Conservation (phyloP, 2,329 filamentous ascomycete species). For the Trichothecium sympodiale region DNA sequence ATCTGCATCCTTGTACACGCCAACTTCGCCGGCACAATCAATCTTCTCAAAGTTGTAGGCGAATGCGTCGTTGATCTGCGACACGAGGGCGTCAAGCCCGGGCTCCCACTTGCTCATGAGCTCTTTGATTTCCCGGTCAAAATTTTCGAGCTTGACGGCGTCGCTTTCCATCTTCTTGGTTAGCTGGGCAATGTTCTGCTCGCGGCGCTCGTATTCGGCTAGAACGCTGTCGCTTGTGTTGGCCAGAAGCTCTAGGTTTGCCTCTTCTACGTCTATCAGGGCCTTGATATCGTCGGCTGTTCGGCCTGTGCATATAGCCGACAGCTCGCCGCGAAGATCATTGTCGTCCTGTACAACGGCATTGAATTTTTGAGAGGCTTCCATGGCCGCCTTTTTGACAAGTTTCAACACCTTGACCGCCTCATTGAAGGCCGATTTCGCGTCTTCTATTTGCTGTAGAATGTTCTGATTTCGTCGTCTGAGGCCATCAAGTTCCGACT, state of each 20-base stretch:
- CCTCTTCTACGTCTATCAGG: conserved; percentile 63
- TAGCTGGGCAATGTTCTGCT: conserved; percentile 57
- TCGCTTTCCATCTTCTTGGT: conserved; percentile 43
- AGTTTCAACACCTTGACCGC: conserved; percentile 18
- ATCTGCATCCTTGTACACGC: conserved; percentile 79
- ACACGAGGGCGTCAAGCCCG: conserved; percentile 63
- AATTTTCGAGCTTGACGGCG: conserved; percentile 40
- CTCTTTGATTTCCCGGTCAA: conserved; percentile 48
- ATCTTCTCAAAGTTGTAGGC: conserved; percentile 90
- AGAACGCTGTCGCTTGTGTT: conserved; percentile 67
- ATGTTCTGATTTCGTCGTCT: conserved; percentile 53
- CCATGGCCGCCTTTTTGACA: conserved; percentile 21
- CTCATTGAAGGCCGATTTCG: conserved; percentile 25
- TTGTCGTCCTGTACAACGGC: conserved; percentile 28
- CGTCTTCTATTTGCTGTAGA: conserved; percentile 36
- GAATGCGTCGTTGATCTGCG: conserved; percentile 81
- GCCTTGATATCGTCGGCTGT: conserved; percentile 54
- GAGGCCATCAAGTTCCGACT: conserved; percentile 68
- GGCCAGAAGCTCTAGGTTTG: conserved; percentile 70
- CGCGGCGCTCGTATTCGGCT: conserved; percentile 64
- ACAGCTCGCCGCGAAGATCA: conserved; percentile 27
- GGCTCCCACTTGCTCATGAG: conserved; percentile 75
- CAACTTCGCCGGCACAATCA: conserved; percentile 84
- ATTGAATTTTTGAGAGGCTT: conserved; percentile 19
- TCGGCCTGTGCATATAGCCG: conserved; percentile 33